Evolutionary conservation across 2,329 filamentous ascomycete species (phyloP).

Genomic region (Neoscytalidium dimidiatum): DNA sequence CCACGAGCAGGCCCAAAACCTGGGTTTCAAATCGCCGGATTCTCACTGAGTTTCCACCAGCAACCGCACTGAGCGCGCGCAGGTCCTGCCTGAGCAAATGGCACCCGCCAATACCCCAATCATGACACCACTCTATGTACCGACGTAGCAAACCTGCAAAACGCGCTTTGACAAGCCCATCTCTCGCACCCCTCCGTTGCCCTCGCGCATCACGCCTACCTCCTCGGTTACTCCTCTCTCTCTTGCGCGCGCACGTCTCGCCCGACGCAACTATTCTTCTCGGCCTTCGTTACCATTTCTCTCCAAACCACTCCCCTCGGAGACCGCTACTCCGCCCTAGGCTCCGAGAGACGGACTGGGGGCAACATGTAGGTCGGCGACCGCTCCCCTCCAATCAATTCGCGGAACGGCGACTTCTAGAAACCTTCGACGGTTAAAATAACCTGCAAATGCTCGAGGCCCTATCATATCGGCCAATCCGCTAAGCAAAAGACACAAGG

Average conservation of each 20-base stretch:
- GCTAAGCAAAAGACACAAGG: background rate
- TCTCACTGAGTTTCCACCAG: background rate
- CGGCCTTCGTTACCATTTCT: background rate
- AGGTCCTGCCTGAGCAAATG: background rate
- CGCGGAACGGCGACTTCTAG: background rate
- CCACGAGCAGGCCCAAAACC: background rate
- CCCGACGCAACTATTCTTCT: background rate
- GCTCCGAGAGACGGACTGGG: background rate
- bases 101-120: background rate
- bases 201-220: background rate
- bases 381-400: background rate
- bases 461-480: background rate
- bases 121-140: background rate
- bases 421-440: constrained; percentile 3
- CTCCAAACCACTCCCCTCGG: background rate
- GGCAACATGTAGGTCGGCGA: background rate
- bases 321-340: constrained; percentile 1
- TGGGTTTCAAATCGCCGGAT: background rate
- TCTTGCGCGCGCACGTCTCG: background rate
- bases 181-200: background rate
- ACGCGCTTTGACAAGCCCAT: background rate
- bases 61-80: background rate
- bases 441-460: background rate
- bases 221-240: background rate
- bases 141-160: background rate